These are phyloP conservation scores for Cytospora schulzeri DNA, from an alignment of 2,329 filamentous ascomycete species.

Conservation along the genomic window DNA sequence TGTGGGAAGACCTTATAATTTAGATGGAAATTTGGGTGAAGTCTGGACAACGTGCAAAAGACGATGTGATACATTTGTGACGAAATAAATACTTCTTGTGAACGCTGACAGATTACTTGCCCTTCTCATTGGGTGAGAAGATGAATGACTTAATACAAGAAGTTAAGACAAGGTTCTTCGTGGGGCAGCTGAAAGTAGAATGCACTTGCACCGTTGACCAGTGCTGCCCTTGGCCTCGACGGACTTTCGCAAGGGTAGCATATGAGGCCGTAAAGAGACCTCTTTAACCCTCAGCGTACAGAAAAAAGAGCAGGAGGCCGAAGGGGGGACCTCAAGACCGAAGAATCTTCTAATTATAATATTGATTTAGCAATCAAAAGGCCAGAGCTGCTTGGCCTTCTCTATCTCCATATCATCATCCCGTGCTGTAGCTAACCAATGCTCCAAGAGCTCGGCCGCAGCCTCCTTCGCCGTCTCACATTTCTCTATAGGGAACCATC, in stretches of 20 bases:
- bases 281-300: neutral
- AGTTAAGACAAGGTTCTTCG: neutral
- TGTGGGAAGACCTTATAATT: neutral
- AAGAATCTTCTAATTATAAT: neutral
- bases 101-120: neutral
- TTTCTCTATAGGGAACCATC: neutral
- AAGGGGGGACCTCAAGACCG: neutral
- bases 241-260: neutral
- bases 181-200: neutral
- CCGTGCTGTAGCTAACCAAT: neutral
- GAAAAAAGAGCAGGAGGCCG: neutral
- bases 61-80: neutral
- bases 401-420: neutral
- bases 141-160: neutral
- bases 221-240: neutral
- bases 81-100: neutral
- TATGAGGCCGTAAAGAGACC: slow-evolving; percentile 1
- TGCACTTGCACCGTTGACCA: neutral
- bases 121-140: neutral
- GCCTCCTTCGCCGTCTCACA: slow-evolving; percentile 1
- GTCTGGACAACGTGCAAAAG: neutral
- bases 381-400: slow-evolving; percentile 8
- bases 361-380: neutral
- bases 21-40: neutral
- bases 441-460: neutral